Conservation (phyloP, 345 rosid species). For the Leavenworthia alabamica region DNA sequence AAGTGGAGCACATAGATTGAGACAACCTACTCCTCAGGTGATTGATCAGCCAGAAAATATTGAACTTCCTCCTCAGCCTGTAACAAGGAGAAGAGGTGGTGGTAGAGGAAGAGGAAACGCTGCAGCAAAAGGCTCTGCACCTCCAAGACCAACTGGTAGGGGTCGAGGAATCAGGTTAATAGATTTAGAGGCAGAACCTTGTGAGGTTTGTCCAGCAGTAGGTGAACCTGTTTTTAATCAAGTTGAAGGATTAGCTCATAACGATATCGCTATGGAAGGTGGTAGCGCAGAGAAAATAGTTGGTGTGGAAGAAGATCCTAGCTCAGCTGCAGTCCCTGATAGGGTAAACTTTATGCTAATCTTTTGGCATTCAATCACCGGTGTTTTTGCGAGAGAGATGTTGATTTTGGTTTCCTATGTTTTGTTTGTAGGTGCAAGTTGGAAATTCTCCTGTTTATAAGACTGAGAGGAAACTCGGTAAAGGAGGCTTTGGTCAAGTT, state of each 20-base stretch:
- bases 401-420: not conserved
- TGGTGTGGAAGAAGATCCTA: slow-evolving; percentile 79
- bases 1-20: slow-evolving; percentile 94
- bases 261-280: slow-evolving; percentile 84
- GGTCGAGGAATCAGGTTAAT: slow-evolving; percentile 82
- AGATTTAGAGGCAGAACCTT: slow-evolving; percentile 89
- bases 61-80: slow-evolving; percentile 60
- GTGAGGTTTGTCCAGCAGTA: slow-evolving; percentile 52
- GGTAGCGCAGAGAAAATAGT: slow-evolving; percentile 67
- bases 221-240: slow-evolving; percentile 64
- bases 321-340: slow-evolving; percentile 83
- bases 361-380: not conserved
- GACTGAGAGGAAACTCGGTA: slow-evolving; percentile 66
- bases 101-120: slow-evolving; percentile 95
- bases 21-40: slow-evolving; percentile 69
- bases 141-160: slow-evolving; percentile 65
- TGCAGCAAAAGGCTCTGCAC: slow-evolving; percentile 53
- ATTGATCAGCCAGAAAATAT: slow-evolving; percentile 63
- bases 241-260: slow-evolving; percentile 68
- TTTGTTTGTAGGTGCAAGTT: slow-evolving; percentile 54
- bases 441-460: slow-evolving; percentile 63
- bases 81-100: slow-evolving; percentile 87
- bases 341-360: slow-evolving; percentile 44
- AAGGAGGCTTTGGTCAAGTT: slow-evolving; percentile 91
- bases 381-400: not conserved